A percentile compares a stretch with the other conserved stretches of the same genome.
Evolutionary conservation across 2,329 filamentous ascomycete genomes (phyloP).

Genomic region (Xylaria sp.): DNA sequence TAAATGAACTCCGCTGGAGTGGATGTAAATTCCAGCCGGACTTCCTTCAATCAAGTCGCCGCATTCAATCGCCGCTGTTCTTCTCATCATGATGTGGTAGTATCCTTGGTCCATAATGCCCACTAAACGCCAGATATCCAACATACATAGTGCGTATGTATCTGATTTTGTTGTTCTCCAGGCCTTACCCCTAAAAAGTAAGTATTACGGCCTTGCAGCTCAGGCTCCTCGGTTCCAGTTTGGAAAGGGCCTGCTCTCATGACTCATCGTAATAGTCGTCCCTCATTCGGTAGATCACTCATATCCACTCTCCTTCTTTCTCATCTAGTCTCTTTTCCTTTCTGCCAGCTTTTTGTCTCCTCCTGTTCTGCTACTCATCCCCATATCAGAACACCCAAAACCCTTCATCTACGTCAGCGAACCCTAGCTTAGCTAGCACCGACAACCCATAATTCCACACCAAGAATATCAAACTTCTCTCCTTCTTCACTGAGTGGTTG

Average conservation of each 20-base stretch:
- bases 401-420: slow-evolving; percentile 26
- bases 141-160: not conserved
- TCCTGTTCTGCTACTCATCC: not conserved
- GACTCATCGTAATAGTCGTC: not conserved
- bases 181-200: not conserved
- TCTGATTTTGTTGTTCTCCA: not conserved
- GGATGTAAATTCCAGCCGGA: not conserved
- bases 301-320: not conserved
- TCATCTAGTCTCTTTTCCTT: not conserved
- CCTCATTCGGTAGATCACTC: not conserved
- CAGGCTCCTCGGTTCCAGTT: not conserved
- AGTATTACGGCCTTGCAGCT: not conserved
- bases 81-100: not conserved
- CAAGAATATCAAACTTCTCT: slow-evolving; percentile 88
- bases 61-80: not conserved
- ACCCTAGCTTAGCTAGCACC: slow-evolving; percentile 57
- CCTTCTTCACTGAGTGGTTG: slow-evolving; percentile 93
- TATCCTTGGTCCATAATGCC: not conserved
- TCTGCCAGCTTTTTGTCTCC: not conserved
- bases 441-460: slow-evolving; percentile 93
- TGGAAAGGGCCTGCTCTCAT: not conserved
- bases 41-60: not conserved
- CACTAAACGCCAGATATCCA: not conserved
- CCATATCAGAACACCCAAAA: not conserved
- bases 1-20: not conserved